Percentiles rank a stretch among this genome's conserved stretches.
Conservation (phyloP, 805 yeast species). For the Diddensiella transvaalensis region DNA sequence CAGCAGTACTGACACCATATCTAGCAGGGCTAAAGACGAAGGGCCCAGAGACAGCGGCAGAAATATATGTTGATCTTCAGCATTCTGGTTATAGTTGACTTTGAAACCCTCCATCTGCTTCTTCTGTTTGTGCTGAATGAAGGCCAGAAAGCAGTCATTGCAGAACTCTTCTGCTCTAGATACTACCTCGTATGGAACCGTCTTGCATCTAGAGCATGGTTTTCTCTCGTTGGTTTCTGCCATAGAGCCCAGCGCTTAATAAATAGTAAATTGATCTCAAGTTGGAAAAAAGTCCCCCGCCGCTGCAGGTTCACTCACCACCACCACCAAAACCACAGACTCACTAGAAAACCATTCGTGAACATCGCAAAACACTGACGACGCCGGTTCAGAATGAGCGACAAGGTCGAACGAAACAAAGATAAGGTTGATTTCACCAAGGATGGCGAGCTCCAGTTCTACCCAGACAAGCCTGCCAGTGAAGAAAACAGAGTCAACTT, state of each 20-base stretch:
- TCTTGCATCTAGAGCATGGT: constrained; percentile 57
- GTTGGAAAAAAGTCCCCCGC: neutral
- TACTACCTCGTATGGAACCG: constrained; percentile 39
- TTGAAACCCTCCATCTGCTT: constrained; percentile 77
- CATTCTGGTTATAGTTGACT: constrained; percentile 56
- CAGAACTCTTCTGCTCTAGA: constrained; percentile 69
- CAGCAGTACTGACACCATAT: constrained; percentile 57
- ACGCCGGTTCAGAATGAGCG: neutral
- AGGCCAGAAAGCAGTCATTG: constrained; percentile 61
- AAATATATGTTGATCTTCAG: constrained; percentile 45
- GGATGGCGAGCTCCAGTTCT: constrained; percentile 61
- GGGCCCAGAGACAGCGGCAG: constrained; percentile 64
- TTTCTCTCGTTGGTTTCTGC: constrained; percentile 8
- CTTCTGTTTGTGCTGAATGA: constrained; percentile 75
- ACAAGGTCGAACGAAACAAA: constrained; percentile 32
- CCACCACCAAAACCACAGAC: neutral
- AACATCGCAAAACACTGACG: neutral
- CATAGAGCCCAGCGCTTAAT: neutral
- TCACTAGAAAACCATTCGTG: no score
- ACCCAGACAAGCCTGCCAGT: constrained; percentile 85
- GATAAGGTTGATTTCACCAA: constrained; percentile 52
- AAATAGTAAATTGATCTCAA: neutral
- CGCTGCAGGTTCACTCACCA: neutral
- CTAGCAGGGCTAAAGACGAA: constrained; percentile 65
- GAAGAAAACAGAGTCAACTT: constrained; percentile 65